Base-by-base conservation (phyloP, 2,329 filamentous ascomycete species). In the Claviceps cyperi region DNA sequence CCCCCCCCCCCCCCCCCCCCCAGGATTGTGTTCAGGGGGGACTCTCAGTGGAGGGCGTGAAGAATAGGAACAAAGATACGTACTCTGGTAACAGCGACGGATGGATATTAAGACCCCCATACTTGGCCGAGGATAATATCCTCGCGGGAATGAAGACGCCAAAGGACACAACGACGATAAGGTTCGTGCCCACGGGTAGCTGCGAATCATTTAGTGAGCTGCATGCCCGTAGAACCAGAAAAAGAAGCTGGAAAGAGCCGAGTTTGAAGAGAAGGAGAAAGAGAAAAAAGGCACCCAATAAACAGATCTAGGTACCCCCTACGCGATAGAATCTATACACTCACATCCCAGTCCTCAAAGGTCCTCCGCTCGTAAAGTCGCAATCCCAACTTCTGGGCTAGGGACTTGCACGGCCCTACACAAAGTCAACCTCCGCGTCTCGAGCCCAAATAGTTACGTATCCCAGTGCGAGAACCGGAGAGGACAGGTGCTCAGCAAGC, bases 161-260 rank as follows among this genome's bases (percentile, higher is more conserved):
- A 66, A 97, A 98, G 0, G 92, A 97, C 4, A 97, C 92, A 46
- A 90, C 90, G 44, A 97, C 73, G 57, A 98, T 77, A 52, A 98
- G 72, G 63, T 96, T 89, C 56, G 81, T 80, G 3, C 70, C 60
- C 43, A 62, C 60, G 0, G 83, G 82, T 36, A 82, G 74, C 74
- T 83, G 28, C n/a, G 1, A 15, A 38, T 40, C 17, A 40, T 17
- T 19, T 19, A 19, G 38, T 13, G 17, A 6, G 38, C 4, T 19
- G 19, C 13, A 22, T 3, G 1, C 21, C 22, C 36, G 19, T 19
- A 43, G 38, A 11, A 22, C 9, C 11, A 22, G 11, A 13, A 43
- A 17, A 49, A 28, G 6, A 11, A 21, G 24, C 17, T 15, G 11
- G 7, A 35, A 4, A 45, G 4, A 48, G 5, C 28, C 28, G 19